Evolutionary conservation across 352 stramenopile species (phyloP), one percentile per base, ranked within the genome.

Genomic region (Globisporangium barbulae): DNA sequence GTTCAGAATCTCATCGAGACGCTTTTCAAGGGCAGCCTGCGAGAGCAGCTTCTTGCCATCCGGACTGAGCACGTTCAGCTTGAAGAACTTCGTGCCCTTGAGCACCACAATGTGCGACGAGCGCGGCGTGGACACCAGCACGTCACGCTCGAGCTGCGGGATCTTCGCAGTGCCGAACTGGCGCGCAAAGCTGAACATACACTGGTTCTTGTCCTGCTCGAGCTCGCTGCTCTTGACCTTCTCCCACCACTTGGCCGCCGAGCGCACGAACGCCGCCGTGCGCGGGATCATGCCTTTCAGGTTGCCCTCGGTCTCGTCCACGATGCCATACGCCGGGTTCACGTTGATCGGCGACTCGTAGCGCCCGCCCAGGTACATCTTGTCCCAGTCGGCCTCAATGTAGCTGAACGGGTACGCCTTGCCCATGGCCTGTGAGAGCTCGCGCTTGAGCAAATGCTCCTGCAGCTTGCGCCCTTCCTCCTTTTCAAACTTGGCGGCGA

Each of bases 361-460:
- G 41, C 91, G 88, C 19, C 88, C 91, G 41, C 81, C 85, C 3
- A 97, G 68, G 68, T 97, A 97, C 90, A 96, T 96, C 50, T 92
- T 77, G 68, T 96, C 88, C 91, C 91, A 97, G 72, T 95, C 89
- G 35, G 79, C 69, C 65, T 98, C 91, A 59, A 98, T 97, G 86
- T 97, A 98, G 74, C 85, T 97, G 81, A 91, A 96, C 21, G 92
- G 91, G 68, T 97, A 97, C 56, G 79, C 79, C 52, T 87, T 87
- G 62, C 85, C 85, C 77, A 87, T 88, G 37, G 77, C 74, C 49
- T 95, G 83, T 31, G 78, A 67, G 28, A 94, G 79, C 65, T 95
- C 81, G 58, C 81, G 78, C 63, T 88, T 88, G 47, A 91, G 73
- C 54, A 91, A 57, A 9, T 72, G 21, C 19, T 90, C 79, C 67